These are phyloP conservation scores for Papiliotrema nemorosa DNA, from an alignment of 1,284 basidiomycete species.

Conservation along the genomic window DNA sequence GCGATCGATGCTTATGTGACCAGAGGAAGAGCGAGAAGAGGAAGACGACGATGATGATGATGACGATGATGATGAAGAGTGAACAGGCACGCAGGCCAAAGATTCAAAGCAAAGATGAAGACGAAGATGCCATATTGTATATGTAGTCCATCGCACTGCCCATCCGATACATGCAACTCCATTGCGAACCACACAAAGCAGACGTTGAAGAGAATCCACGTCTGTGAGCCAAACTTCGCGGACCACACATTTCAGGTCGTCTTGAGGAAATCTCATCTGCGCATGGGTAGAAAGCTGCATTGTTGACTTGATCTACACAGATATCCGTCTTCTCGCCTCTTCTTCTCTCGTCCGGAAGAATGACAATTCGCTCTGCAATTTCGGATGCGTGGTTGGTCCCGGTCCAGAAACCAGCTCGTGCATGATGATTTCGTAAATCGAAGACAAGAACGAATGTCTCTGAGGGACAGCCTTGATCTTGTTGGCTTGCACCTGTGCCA, in stretches of 20 bases:
- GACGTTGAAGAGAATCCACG: too few relatives aligned
- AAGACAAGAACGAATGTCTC: constrained; percentile 65
- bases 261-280: too few relatives aligned
- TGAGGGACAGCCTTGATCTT: constrained; percentile 58
- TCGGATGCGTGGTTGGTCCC: constrained; percentile 56
- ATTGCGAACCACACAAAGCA: too few relatives aligned
- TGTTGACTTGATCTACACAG: constrained; percentile 14
- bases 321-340: constrained; percentile 54
- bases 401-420: constrained; percentile 63
- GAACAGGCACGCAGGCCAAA: not conserved
- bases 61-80: constrained; percentile 20
- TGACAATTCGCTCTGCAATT: constrained; percentile 58
- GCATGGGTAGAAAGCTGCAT: too few relatives aligned
- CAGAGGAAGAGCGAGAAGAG: constrained; percentile 6
- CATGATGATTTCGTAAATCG: constrained; percentile 70
- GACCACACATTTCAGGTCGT: too few relatives aligned
- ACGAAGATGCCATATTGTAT: not conserved
- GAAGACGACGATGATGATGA: constrained; percentile 25
- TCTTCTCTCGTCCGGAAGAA: constrained; percentile 62
- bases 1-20: not conserved
- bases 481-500: constrained; percentile 68
- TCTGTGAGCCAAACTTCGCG: too few relatives aligned
- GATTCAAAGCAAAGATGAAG: too few relatives aligned
- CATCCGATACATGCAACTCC: too few relatives aligned
- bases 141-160: not conserved